These are phyloP conservation scores for Telopea speciosissima DNA, from an alignment of 177 flowering plant genomes.

Conservation along the genomic window DNA sequence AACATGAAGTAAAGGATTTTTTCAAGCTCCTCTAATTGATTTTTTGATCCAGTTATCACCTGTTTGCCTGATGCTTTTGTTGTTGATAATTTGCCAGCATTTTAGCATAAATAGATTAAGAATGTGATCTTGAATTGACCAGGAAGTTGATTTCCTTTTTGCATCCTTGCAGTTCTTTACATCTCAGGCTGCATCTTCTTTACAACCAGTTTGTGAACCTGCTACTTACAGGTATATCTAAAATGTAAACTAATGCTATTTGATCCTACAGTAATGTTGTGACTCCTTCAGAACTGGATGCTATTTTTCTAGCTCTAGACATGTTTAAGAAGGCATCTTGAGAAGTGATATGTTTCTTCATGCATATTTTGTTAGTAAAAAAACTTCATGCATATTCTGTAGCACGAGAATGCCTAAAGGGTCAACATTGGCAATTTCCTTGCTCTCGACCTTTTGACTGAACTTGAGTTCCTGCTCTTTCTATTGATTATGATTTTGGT, in stretches of 20 bases:
- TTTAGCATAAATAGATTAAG: not conserved
- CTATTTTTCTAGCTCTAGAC: not conserved
- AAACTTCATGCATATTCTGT: no score
- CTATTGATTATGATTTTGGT: no score
- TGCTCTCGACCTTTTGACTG: no score
- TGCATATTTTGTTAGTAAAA: not conserved
- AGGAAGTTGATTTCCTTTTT: not conserved
- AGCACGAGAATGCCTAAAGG: no score
- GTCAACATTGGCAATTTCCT: no score
- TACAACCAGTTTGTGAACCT: slow-evolving; percentile 11
- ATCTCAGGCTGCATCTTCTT: slow-evolving; percentile 16
- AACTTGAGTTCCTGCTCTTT: no score
- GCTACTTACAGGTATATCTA: slow-evolving; percentile 12
- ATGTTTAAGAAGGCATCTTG: not conserved
- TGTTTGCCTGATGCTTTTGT: not conserved
- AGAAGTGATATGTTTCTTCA: not conserved
- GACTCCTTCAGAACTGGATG: not conserved
- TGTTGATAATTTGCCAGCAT: not conserved
- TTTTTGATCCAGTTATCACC: not conserved
- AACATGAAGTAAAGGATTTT: no score
- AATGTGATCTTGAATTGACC: not conserved
- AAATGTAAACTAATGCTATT: not conserved
- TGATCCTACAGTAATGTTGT: not conserved
- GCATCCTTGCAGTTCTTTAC: slow-evolving; percentile 15
- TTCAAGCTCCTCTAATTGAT: not conserved